These are phyloP conservation scores for Sicyos edulis DNA, from an alignment of 306 rosid genomes.

Conservation along the genomic window DNA sequence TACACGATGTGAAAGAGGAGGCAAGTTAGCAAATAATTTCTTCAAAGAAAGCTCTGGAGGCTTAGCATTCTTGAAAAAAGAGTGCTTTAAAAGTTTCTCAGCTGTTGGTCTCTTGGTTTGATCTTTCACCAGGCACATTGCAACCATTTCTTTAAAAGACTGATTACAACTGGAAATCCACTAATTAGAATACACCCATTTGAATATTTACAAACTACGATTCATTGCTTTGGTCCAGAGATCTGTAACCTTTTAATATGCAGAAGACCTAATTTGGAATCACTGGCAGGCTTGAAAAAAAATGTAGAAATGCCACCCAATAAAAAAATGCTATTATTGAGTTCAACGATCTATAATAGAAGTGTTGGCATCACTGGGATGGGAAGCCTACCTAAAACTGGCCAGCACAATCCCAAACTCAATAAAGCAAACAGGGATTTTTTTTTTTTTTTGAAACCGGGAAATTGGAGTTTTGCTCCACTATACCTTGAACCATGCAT, in stretches of 20 bases:
- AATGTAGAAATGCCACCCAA: background rate
- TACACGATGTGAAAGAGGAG: slow-evolving; percentile 91
- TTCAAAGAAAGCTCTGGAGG: slow-evolving; percentile 88
- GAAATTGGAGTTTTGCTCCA: too few species aligned
- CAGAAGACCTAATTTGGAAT: background rate
- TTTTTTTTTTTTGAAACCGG: too few species aligned
- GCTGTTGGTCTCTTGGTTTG: slow-evolving; percentile 93
- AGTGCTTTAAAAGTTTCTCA: slow-evolving; percentile 83
- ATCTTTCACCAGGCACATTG: slow-evolving; percentile 99
- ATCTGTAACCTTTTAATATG: slow-evolving; percentile 10
- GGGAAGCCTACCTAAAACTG: slow-evolving; percentile 7
- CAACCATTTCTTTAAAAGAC: slow-evolving; percentile 99
- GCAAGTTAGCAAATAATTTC: slow-evolving; percentile 81
- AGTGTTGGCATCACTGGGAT: slow-evolving; percentile 12
- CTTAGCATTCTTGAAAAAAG: slow-evolving; percentile 81
- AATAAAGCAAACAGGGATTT: background rate
- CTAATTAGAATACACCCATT: slow-evolving; percentile 69
- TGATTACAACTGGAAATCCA: slow-evolving; percentile 96
- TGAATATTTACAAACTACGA: slow-evolving; percentile 24
- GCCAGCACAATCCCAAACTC: background rate
- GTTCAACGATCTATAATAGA: slow-evolving; percentile 4
- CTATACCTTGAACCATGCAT: too few species aligned
- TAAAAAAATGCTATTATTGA: background rate
- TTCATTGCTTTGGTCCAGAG: slow-evolving; percentile 13
- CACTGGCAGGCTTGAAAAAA: background rate